phyloP scores from a whole-genome alignment of 2,329 filamentous ascomycete genomes.

The Xylariaceae sp. region DNA sequence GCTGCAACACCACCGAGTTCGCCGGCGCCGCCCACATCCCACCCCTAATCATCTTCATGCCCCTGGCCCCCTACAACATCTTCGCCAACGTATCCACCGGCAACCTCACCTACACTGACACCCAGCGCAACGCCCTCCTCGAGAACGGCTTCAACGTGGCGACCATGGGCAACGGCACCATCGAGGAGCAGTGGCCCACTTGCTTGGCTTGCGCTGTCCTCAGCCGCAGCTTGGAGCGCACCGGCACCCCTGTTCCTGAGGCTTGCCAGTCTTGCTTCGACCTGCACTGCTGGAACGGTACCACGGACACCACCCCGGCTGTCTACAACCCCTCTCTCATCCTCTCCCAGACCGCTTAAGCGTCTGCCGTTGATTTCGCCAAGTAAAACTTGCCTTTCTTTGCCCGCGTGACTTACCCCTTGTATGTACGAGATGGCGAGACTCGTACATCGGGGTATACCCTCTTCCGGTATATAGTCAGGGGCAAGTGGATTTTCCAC shows the following conservation, averaged over 20 bases:
- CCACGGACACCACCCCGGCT: slow-evolving; percentile 32
- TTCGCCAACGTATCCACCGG: slow-evolving; percentile 78
- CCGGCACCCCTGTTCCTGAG: slow-evolving; percentile 60
- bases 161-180: slow-evolving; percentile 75
- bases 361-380: not conserved
- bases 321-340: slow-evolving; percentile 39
- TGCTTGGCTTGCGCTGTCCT: slow-evolving; percentile 89
- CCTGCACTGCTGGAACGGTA: slow-evolving; percentile 90
- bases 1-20: slow-evolving; percentile 63
- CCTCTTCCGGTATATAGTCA: too few relatives aligned
- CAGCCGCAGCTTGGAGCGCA: slow-evolving; percentile 67
- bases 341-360: slow-evolving; percentile 1
- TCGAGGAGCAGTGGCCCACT: slow-evolving; percentile 68
- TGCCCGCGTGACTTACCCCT: too few relatives aligned
- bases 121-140: slow-evolving; percentile 72
- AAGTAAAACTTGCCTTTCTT: too few relatives aligned
- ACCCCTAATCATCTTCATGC: slow-evolving; percentile 80
- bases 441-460: too few relatives aligned
- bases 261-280: slow-evolving; percentile 73
- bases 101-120: slow-evolving; percentile 56
- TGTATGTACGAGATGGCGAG: too few relatives aligned
- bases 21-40: slow-evolving; percentile 31
- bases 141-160: slow-evolving; percentile 81
- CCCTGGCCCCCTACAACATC: slow-evolving; percentile 75
- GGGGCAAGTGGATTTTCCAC: too few relatives aligned